These are phyloP conservation scores for Nigrospora sphaerica DNA, from an alignment of 2,329 filamentous ascomycete genomes.

Conservation along the genomic window DNA sequence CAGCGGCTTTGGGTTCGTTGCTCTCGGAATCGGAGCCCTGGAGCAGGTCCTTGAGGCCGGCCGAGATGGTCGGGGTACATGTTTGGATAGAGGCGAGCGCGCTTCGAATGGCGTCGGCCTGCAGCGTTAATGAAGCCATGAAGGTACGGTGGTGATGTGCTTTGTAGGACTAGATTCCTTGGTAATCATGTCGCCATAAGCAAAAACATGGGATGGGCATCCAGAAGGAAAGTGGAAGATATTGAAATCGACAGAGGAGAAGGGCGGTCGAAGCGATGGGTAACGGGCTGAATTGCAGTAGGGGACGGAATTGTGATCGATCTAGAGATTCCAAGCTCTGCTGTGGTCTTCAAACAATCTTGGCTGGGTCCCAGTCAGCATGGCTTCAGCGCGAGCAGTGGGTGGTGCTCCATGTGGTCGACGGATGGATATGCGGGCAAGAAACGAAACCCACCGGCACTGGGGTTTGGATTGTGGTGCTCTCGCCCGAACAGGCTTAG, in stretches of 20 bases:
- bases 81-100: slow-evolving; percentile 45
- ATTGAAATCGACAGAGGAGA: background rate
- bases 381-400: no score
- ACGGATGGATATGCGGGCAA: no score
- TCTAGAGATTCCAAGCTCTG: no score
- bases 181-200: slow-evolving; percentile 19
- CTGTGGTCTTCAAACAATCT: no score
- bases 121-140: slow-evolving; percentile 37
- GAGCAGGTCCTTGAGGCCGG: slow-evolving; percentile 39
- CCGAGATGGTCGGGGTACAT: slow-evolving; percentile 43
- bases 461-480: no score
- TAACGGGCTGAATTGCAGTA: no score
- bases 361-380: no score
- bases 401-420: no score
- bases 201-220: slow-evolving; percentile 10
- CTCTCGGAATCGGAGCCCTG: slow-evolving; percentile 18
- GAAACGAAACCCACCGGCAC: no score
- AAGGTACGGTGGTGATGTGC: slow-evolving; percentile 11
- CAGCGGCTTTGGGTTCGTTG: slow-evolving; percentile 18
- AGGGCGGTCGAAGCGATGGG: no score
- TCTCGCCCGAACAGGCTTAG: no score
- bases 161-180: slow-evolving; percentile 10
- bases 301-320: no score
- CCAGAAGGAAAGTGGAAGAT: slow-evolving; percentile 1
- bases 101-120: slow-evolving; percentile 43